Conservation (phyloP, 108 stramenopile genomes). For the Cyclotella kingstonii region DNA sequence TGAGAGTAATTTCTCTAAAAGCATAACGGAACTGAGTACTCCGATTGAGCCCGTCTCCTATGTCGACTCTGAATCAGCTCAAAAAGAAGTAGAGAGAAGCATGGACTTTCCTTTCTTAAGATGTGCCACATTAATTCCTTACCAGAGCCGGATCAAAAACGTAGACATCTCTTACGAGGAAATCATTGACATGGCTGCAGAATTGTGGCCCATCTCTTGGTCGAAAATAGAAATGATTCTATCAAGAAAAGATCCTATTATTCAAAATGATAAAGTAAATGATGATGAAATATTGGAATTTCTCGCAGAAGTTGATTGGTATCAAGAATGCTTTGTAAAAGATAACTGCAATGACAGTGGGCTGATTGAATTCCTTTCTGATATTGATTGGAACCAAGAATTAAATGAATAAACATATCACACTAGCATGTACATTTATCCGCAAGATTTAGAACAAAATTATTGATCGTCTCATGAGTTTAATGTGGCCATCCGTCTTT, state of each 20-base stretch:
- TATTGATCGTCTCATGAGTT: too few relatives aligned
- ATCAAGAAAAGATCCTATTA: too few relatives aligned
- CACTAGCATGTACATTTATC: neutral
- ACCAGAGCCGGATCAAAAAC: neutral
- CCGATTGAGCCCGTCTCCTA: too few relatives aligned
- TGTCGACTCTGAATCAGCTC: too few relatives aligned
- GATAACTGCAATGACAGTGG: too few relatives aligned
- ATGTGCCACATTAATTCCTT: neutral
- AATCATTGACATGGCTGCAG: neutral
- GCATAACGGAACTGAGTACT: too few relatives aligned
- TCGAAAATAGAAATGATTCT: neutral
- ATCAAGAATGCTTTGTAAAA: neutral
- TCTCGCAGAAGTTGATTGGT: neutral
- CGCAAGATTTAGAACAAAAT: neutral
- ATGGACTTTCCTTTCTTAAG: too few relatives aligned
- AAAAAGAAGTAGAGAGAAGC: too few relatives aligned
- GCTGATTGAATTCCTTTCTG: neutral
- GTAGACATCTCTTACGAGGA: slow-evolving; percentile 3
- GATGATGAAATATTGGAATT: neutral
- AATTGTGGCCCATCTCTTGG: neutral
- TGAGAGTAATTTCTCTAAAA: too few relatives aligned
- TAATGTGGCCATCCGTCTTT: too few relatives aligned
- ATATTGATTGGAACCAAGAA: slow-evolving; percentile 2
- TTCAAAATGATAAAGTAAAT: too few relatives aligned
- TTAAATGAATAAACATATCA: neutral